Base-by-base conservation (phyloP, 495 filamentous ascomycete species). In the Penicillium subrubescens region DNA sequence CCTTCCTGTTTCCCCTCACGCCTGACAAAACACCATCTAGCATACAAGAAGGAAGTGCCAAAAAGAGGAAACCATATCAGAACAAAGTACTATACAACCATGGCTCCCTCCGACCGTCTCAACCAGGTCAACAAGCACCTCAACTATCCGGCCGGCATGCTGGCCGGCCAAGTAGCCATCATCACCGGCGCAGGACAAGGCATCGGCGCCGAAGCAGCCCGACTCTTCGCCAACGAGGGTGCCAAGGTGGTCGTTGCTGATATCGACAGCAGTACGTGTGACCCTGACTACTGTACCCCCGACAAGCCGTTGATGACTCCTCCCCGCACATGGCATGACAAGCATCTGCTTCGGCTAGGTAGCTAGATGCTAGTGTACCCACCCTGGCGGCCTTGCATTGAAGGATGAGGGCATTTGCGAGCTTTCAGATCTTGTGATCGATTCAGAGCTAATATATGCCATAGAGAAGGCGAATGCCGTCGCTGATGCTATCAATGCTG, bases 111-210 rank as follows among this genome's bases (percentile, higher is more conserved):
- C 23, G 79, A 88, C 72, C 83, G 89, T 64, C 78, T 89, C 63
- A 74, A 77, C 58, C 91, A 94, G 73, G 84, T 94, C 59, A 84
- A 88, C 64, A 82, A 83, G 59, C 92, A 94, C 73, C 86, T 94
- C 65, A 92, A 90, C 80, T 94, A 86, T 81, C 90, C 91, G 15
- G 82, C 85, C 68, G 92, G 92, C 57, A 81, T 95, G 64, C 86
- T 95, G 15, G 84, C 83, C 43, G 87, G 88, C 59, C 91, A 95
- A 77, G 86, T 89, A n/a, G 92, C 91, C 70, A 94, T 96, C 74
- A 88, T 96, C 70, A 96, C 92, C 37, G 92, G 92, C 53, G 86
- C 87, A 17, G 92, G 89, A n/a, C 92, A 96, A 77, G 92, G 92
- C 67, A 96, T 96, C 73, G 92, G 92, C 31, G 92, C 92, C 33